These are phyloP conservation scores for Cyclotella cryptica DNA, from an alignment of 108 stramenopile genomes.

Conservation along the genomic window DNA sequence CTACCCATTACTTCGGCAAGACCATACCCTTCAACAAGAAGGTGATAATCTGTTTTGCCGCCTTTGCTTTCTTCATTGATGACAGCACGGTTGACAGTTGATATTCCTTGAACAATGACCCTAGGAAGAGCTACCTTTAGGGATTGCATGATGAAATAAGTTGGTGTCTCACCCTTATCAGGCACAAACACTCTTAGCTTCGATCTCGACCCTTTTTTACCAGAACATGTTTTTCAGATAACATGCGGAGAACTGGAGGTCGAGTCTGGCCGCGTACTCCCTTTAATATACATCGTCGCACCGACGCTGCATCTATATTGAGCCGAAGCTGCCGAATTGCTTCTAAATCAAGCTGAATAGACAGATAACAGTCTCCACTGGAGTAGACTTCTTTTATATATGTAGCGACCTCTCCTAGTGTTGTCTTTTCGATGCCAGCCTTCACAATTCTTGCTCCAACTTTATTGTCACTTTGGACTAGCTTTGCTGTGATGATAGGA, in stretches of 20 bases:
- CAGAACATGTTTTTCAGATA: conserved; percentile 78
- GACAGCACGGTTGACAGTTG: conserved; percentile 95
- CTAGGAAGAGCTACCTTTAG: conserved; percentile 90
- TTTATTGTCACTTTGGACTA: conserved; percentile 89
- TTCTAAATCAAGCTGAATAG: conserved; percentile 92
- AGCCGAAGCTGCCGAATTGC: conserved; percentile 93
- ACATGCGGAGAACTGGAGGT: conserved; percentile 77
- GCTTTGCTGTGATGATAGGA: conserved; percentile 97
- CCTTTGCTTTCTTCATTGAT: conserved; percentile 93
- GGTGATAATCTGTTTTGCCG: conserved; percentile 80
- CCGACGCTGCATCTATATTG: conserved; percentile 82
- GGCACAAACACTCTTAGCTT: conserved; percentile 89
- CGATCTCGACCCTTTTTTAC: conserved; percentile 69
- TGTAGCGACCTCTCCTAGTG: conserved; percentile 90
- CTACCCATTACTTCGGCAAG: conserved; percentile 95
- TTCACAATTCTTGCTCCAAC: conserved; percentile 95
- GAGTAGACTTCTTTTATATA: conserved; percentile 97
- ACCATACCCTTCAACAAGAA: conserved; percentile 98
- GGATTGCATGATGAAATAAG: conserved; percentile 91
- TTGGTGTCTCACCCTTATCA: conserved; percentile 62
- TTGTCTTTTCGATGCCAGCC: conserved; percentile 97
- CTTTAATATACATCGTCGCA: conserved; percentile 83
- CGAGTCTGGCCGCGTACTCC: conserved; percentile 72
- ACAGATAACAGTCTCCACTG: conserved; percentile 78
- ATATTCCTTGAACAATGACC: conserved; percentile 97